Percentiles rank a stretch among this genome's conserved stretches.
Conservation (phyloP, 2,329 filamentous ascomycete species). For the Arthroderma sp. region DNA sequence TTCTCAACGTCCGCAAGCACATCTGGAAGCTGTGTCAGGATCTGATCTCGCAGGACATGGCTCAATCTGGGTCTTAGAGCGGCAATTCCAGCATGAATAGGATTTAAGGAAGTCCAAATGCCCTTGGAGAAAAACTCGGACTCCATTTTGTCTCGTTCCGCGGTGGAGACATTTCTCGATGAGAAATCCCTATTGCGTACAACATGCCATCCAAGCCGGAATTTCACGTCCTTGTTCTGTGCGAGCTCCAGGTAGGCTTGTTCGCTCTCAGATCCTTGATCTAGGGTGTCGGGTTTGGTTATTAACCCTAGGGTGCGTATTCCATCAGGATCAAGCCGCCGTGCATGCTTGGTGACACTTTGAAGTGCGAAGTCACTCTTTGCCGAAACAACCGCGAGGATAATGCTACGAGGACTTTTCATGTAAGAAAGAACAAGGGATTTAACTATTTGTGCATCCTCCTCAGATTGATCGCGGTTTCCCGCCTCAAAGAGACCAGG, state of each 20-base stretch:
- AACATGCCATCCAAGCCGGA: conserved; percentile 19
- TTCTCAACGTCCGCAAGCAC: conserved; percentile 14
- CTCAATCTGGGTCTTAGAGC: conserved; percentile 15
- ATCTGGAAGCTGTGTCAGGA: conserved; percentile 15
- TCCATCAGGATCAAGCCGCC: conserved; percentile 15
- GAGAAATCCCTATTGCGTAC: conserved; percentile 5
- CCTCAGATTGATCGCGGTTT: conserved; percentile 7
- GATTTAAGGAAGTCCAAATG: conserved; percentile 12
- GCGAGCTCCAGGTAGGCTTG: conserved; percentile 13
- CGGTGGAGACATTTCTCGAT: conserved; percentile 2
- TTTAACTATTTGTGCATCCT: conserved; percentile 11
- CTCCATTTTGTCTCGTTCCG: conserved; percentile 14
- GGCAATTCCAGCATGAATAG: conserved; percentile 9
- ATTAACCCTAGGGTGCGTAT: conserved; percentile 21
- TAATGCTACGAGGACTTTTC: conserved; percentile 41
- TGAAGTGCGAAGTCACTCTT: conserved; percentile 44
- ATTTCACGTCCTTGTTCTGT: conserved; percentile 14
- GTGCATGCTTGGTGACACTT: conserved; percentile 34
- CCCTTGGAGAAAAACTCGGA: conserved; percentile 14
- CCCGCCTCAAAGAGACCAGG: conserved; percentile 5
- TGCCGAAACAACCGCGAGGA: conserved; percentile 42
- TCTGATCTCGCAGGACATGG: conserved; percentile 15
- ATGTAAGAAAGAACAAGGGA: conserved; percentile 37
- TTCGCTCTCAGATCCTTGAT: conserved; percentile 16
- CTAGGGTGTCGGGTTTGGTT: conserved; percentile 20